Percentiles rank a stretch among this genome's conserved stretches.
These are phyloP conservation scores for Candida qinlingensis DNA, from an alignment of 805 yeast genomes.

Conservation along the genomic window DNA sequence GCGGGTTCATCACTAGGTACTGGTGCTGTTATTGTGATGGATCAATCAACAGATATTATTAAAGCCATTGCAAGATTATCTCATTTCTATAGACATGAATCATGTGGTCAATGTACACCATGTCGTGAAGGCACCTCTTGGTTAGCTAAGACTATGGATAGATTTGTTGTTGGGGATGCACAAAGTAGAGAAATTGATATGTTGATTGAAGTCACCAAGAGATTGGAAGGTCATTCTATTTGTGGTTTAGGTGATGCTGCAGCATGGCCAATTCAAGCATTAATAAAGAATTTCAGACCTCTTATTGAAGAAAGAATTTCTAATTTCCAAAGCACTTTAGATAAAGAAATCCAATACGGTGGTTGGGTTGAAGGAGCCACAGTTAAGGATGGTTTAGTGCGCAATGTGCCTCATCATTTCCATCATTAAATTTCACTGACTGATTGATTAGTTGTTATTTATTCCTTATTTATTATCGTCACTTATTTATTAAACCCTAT, in stretches of 20 bases:
- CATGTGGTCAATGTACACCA: conserved; percentile 93
- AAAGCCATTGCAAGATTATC: conserved; percentile 83
- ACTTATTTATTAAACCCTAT: conserved; percentile 4
- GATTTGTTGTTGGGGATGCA: conserved; percentile 77
- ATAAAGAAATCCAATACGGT: conserved; percentile 48
- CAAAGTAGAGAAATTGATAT: conserved; percentile 75
- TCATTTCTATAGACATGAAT: conserved; percentile 84
- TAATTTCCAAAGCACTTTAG: conserved; percentile 40
- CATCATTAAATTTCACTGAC: conserved; percentile 13
- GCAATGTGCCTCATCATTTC: conserved; percentile 43
- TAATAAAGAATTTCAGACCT: conserved; percentile 80
- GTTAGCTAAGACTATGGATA: conserved; percentile 77
- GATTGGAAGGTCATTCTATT: conserved; percentile 86
- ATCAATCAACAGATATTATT: conserved; percentile 78
- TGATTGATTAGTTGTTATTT: conserved; percentile 6
- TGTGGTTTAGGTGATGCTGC: conserved; percentile 93
- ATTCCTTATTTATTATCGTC: neutral
- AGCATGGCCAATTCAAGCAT: conserved; percentile 91
- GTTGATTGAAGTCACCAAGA: conserved; percentile 79
- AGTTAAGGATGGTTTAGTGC: conserved; percentile 57
- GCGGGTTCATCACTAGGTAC: conserved; percentile 88
- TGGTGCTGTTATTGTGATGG: conserved; percentile 90
- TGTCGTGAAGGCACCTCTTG: conserved; percentile 93
- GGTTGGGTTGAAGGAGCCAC: conserved; percentile 70
- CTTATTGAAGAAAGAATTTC: conserved; percentile 72